Evolutionary conservation across 805 yeast species (phyloP), one percentile per base, ranked within the genome.

Genomic region (Teunomyces gatunensis): DNA sequence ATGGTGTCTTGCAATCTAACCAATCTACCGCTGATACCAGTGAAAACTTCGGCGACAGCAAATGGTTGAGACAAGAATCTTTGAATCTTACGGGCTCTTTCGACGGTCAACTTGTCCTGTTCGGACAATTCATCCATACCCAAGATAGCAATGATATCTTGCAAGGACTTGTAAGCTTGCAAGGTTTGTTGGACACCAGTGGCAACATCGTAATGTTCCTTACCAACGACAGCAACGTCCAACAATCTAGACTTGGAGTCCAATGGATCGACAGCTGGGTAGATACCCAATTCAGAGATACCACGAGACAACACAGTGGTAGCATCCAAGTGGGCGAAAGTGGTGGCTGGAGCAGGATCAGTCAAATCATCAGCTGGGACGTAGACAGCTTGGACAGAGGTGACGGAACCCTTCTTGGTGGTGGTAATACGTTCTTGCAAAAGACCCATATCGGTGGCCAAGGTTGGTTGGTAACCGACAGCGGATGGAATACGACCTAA

Each of bases 71-170:
- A 94, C 76, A 94, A 83, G 96, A 94, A 94, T 83, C 98, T 89
- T 83, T 94, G 98, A 71, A 94, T 90, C 87, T 94, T 94, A 84
- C 99, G 89, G 67, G 99, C 99, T 84, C 99, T 92, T 85, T 94
- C 99, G 76, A 94, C 99, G 60, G 98, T 92, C 74, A 94, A 86
- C 82, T 94, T 94, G 80, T 94, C 99, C 66, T 85, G 79, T 83
- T 94, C 99, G 61, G 97, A 90, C 81, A 94, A 86, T 84, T 94
- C 99, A 79, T 94, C 99, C 99, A 94, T 94, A 91, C 99, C 99
- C 77, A 94, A 87, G 84, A 94, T 94, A 77, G 99, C 99, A 85
- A 94, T 94, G 78, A 94, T 94, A 86, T 94, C 99, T 83, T 94
- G 99, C 75, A 94, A 84, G 64, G 99, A 94, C 84, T 94, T 94